Conservation (phyloP, 2,329 filamentous ascomycete genomes). For the Harringtonia aguacate region DNA sequence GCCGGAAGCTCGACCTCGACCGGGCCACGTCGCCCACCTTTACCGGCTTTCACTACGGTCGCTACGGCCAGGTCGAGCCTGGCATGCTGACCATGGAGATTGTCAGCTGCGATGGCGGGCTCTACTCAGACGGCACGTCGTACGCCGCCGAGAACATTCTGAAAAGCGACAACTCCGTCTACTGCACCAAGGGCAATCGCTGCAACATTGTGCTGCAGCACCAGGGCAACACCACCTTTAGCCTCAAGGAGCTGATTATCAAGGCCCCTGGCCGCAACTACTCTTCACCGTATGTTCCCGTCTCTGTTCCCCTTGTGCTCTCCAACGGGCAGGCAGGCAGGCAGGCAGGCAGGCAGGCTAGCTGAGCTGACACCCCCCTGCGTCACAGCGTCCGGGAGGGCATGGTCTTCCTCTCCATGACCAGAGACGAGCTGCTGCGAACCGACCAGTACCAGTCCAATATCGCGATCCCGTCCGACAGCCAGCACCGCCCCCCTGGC, state of each 20-base stretch:
- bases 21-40: slow-evolving; percentile 32
- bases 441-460: slow-evolving; percentile 57
- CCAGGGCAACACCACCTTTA: slow-evolving; percentile 70
- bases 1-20: slow-evolving; percentile 59
- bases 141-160: slow-evolving; percentile 75
- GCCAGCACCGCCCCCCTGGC: neutral
- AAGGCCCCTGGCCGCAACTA: slow-evolving; percentile 74
- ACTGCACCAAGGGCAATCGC: slow-evolving; percentile 77
- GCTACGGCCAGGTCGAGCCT: slow-evolving; percentile 76
- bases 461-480: neutral
- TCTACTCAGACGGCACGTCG: slow-evolving; percentile 46
- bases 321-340: too few relatives aligned
- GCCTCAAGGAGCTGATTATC: slow-evolving; percentile 75
- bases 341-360: too few relatives aligned
- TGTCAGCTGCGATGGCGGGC: slow-evolving; percentile 77
- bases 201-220: slow-evolving; percentile 84
- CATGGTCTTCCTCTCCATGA: slow-evolving; percentile 86
- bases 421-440: slow-evolving; percentile 60
- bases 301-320: neutral
- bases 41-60: slow-evolving; percentile 66
- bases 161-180: slow-evolving; percentile 71
- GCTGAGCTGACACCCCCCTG: slow-evolving; percentile 28
- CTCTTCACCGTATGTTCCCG: slow-evolving; percentile 65
- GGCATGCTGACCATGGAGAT: slow-evolving; percentile 79
- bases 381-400: slow-evolving; percentile 80